These are phyloP conservation scores for Jaenimonas drosophilae DNA, from an alignment of 208 protist species.

Conservation along the genomic window DNA sequence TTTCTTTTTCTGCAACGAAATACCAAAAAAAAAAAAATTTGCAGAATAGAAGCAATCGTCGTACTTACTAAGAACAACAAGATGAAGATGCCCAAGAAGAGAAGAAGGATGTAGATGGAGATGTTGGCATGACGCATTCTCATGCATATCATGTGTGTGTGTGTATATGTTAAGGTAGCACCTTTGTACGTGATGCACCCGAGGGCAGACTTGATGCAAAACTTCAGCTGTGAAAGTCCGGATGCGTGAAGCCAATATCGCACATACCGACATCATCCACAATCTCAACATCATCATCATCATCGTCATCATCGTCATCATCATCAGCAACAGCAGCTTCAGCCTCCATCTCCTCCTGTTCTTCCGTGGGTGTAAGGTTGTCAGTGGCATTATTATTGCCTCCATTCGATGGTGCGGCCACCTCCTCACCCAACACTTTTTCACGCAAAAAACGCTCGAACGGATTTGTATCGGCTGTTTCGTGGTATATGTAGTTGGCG, in stretches of 20 bases:
- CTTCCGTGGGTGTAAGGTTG: not conserved
- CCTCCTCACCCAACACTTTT: not conserved
- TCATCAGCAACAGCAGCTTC: not conserved
- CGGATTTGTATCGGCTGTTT: constrained; percentile 68
- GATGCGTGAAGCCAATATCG: not conserved
- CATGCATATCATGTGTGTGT: too few species aligned
- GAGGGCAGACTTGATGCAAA: too few species aligned
- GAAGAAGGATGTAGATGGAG: too few species aligned
- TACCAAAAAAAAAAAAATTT: constrained; percentile 8
- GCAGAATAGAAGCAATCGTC: not conserved
- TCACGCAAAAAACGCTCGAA: constrained; percentile 48
- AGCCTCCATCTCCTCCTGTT: not conserved
- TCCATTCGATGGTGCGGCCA: not conserved
- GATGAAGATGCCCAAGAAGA: constrained; percentile 4
- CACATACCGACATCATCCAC: constrained; percentile 12
- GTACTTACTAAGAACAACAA: constrained; percentile 5
- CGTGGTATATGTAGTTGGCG: constrained; percentile 71
- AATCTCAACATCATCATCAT: constrained; percentile 53
- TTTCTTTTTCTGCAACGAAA: not conserved
- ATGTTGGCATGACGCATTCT: too few species aligned
- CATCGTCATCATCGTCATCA: constrained; percentile 24
- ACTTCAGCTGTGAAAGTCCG: constrained; percentile 2
- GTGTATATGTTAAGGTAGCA: too few species aligned
- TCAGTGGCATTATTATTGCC: not conserved
- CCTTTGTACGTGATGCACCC: too few species aligned